Evolutionary conservation across 805 yeast species (phyloP).

Genomic region (Yarrowia sp.): DNA sequence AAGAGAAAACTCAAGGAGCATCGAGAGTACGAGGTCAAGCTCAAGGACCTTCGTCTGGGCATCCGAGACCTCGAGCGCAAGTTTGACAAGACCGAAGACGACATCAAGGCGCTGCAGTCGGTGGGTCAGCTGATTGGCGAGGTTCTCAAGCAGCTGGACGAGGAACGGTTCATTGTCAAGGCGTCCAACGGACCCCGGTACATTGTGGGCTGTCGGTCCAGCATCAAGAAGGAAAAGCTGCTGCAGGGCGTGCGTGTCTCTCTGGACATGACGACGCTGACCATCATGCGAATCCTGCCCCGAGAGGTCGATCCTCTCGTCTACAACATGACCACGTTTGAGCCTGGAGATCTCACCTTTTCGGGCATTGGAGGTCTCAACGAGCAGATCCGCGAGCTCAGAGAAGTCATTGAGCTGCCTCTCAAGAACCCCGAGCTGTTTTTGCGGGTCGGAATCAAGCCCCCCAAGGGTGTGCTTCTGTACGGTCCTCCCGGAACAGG

Average conservation of each 20-base stretch:
- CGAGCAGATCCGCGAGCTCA: conserved; percentile 91
- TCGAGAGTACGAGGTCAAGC: conserved; percentile 87
- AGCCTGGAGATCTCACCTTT: conserved; percentile 95
- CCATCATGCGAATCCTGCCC: conserved; percentile 95
- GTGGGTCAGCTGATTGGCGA: conserved; percentile 98
- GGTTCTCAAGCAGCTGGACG: conserved; percentile 90
- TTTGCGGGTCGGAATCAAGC: conserved; percentile 92
- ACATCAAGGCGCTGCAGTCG: conserved; percentile 92
- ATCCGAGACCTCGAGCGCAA: conserved; percentile 80
- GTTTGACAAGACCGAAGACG: conserved; percentile 92
- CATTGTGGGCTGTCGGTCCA: conserved; percentile 94
- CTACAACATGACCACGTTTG: conserved; percentile 96
- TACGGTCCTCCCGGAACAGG: conserved; percentile 99
- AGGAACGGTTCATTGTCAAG: conserved; percentile 88
- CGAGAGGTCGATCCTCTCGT: conserved; percentile 98
- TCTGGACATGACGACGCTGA: conserved; percentile 93
- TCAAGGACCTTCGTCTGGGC: conserved; percentile 76
- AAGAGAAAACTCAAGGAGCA: conserved; percentile 87
- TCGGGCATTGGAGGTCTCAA: conserved; percentile 93
- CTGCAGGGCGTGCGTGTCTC: conserved; percentile 96
- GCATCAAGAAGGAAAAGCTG: conserved; percentile 75
- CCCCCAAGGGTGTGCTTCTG: conserved; percentile 95
- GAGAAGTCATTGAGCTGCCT: conserved; percentile 97
- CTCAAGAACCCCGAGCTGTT: conserved; percentile 95
- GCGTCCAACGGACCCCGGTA: conserved; percentile 97